These are phyloP conservation scores for Juglanconis juglandina DNA, from an alignment of 2,329 filamentous ascomycete genomes.

Conservation along the genomic window DNA sequence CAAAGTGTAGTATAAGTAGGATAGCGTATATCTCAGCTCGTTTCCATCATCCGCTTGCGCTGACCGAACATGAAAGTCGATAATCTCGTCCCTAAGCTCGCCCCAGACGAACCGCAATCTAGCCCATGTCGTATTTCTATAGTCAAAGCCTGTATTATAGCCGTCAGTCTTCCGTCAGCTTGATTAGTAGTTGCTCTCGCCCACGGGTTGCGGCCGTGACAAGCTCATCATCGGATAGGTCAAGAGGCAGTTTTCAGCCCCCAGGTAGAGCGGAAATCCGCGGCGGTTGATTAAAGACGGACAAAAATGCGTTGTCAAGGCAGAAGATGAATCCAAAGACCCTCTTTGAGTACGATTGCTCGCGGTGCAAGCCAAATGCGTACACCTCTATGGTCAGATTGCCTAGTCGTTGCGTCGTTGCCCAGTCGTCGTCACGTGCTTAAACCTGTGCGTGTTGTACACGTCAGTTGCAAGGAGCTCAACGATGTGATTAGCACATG, in stretches of 20 bases:
- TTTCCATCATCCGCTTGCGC: not conserved
- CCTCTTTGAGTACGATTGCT: not conserved
- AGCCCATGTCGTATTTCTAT: not conserved
- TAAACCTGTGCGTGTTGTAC: not conserved
- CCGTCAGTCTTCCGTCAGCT: not conserved
- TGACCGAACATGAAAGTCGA: not conserved
- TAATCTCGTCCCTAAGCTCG: not conserved
- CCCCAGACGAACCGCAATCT: not conserved
- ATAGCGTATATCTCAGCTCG: not conserved
- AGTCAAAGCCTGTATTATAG: not conserved
- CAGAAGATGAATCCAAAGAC: not conserved
- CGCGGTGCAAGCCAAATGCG: not conserved
- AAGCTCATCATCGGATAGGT: not conserved
- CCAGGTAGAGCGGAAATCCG: not conserved
- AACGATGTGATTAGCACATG: not conserved
- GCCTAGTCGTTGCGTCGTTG: not conserved
- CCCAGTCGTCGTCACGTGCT: not conserved
- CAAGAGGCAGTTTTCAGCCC: not conserved
- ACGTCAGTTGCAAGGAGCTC: too few species aligned
- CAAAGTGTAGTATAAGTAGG: too few species aligned
- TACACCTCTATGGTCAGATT: not conserved
- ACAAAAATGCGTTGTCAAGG: not conserved
- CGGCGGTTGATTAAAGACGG: not conserved
- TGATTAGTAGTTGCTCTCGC: not conserved
- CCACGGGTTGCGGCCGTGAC: not conserved